A percentile compares a stretch with the other conserved stretches of the same genome.
These are phyloP conservation scores for Hansfordia pulvinata DNA, from an alignment of 2,329 filamentous ascomycete species.

Conservation along the genomic window DNA sequence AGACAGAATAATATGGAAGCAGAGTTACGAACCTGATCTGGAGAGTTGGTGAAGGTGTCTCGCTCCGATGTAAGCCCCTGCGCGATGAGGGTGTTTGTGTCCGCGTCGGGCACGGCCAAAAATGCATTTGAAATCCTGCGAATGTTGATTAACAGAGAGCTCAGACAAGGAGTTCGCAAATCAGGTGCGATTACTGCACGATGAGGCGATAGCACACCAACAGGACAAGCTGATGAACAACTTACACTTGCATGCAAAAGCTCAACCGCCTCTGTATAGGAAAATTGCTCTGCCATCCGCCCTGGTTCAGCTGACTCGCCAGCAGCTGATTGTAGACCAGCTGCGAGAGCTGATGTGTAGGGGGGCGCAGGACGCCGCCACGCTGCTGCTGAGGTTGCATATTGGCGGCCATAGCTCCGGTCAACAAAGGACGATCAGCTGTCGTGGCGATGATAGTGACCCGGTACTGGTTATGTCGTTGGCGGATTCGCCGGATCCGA, in stretches of 20 bases:
- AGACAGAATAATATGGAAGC: not conserved
- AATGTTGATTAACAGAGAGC: constrained; percentile 5
- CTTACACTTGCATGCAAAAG: constrained; percentile 22
- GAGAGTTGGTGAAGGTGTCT: constrained; percentile 28
- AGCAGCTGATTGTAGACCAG: constrained; percentile 22
- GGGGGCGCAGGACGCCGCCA: constrained; percentile 26
- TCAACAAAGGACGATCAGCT: constrained; percentile 4
- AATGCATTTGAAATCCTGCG: constrained; percentile 36
- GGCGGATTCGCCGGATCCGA: too few species aligned
- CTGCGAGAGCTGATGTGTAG: constrained; percentile 23
- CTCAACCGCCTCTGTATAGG: constrained; percentile 16
- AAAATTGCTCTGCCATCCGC: constrained; percentile 20
- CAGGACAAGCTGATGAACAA: constrained; percentile 1
- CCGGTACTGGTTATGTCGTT: too few species aligned
- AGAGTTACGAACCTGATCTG: constrained; percentile 29
- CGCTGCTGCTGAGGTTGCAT: constrained; percentile 46
- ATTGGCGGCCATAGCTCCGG: constrained; percentile 45
- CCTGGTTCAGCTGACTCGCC: constrained; percentile 7
- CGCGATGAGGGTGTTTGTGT: constrained; percentile 25
- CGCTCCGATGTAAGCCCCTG: constrained; percentile 33
- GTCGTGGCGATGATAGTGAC: not conserved
- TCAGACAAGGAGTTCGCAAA: too few species aligned
- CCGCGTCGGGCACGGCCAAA: constrained; percentile 26
- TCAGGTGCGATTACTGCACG: too few species aligned
- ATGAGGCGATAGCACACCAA: too few species aligned